Percentiles rank a stretch among this genome's conserved stretches.
phyloP scores from a whole-genome alignment of 2,329 filamentous ascomycete genomes.

The Penicillium verrucosum region DNA sequence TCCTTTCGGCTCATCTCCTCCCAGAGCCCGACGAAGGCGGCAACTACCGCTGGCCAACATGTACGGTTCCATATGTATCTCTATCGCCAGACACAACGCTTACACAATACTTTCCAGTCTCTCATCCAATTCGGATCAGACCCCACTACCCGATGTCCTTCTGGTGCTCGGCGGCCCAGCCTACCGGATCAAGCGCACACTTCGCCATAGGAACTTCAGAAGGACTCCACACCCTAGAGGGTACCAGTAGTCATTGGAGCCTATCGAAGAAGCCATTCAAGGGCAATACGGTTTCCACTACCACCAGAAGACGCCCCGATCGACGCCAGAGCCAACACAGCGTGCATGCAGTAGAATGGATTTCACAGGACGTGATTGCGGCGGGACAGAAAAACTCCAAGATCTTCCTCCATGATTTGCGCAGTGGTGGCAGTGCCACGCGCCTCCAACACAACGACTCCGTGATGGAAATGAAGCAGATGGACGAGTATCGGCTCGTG shows the following conservation, averaged over 20 bases:
- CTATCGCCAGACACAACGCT: background rate
- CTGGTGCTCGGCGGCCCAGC: constrained; percentile 39
- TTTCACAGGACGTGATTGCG: constrained; percentile 36
- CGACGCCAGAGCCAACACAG: constrained; percentile 6
- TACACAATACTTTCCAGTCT: constrained; percentile 10
- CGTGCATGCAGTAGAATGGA: constrained; percentile 40
- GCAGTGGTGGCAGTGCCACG: constrained; percentile 31
- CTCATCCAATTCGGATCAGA: constrained; percentile 28
- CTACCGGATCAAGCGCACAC: constrained; percentile 25
- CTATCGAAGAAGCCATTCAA: constrained; percentile 25
- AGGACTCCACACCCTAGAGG: constrained; percentile 35
- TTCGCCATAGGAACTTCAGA: constrained; percentile 41
- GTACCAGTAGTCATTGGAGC: constrained; percentile 28
- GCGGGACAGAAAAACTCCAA: constrained; percentile 35
- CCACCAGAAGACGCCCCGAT: background rate
- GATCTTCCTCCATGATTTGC: constrained; percentile 37
- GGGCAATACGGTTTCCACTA: background rate
- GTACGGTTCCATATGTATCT: constrained; percentile 15
- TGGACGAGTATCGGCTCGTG: constrained; percentile 37
- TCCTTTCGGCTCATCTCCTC: constrained; percentile 31
- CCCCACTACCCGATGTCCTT: constrained; percentile 25
- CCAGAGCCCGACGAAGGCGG: constrained; percentile 33
- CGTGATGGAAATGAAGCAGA: constrained; percentile 34
- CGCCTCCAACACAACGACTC: constrained; percentile 36
- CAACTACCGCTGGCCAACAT: constrained; percentile 33